These are phyloP conservation scores for Candida coquimbonensis DNA, from an alignment of 805 yeast genomes.

Conservation along the genomic window DNA sequence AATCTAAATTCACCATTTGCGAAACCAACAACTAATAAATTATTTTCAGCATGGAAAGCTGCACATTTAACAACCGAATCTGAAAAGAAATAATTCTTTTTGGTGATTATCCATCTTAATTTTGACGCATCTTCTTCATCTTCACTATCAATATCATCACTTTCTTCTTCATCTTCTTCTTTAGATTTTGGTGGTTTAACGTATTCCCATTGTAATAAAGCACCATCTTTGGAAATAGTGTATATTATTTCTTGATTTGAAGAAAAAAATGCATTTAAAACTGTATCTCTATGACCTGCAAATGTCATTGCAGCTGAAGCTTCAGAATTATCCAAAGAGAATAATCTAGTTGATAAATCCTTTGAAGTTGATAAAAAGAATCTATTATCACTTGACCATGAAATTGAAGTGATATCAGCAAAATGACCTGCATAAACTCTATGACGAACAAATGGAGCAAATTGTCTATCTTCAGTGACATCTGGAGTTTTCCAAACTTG, in stretches of 20 bases:
- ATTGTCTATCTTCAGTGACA: slow-evolving; percentile 75
- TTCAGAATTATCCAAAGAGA: slow-evolving; percentile 65
- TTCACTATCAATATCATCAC: slow-evolving; percentile 34
- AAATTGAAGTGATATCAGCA: slow-evolving; percentile 65
- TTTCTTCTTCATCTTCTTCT: slow-evolving; percentile 28
- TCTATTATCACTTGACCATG: slow-evolving; percentile 90
- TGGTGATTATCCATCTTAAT: slow-evolving; percentile 76
- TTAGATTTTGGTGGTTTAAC: slow-evolving; percentile 47
- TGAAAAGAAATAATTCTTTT: slow-evolving; percentile 68
- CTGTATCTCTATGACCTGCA: slow-evolving; percentile 90
- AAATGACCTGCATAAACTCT: slow-evolving; percentile 91
- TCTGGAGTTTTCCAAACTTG: slow-evolving; percentile 95
- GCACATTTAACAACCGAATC: slow-evolving; percentile 69
- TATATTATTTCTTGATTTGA: slow-evolving; percentile 84
- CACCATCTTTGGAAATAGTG: slow-evolving; percentile 92
- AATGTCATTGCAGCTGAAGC: slow-evolving; percentile 75
- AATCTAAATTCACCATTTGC: slow-evolving; percentile 84
- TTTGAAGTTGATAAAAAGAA: slow-evolving; percentile 81
- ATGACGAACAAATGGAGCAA: slow-evolving; percentile 92
- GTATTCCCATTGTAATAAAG: slow-evolving; percentile 88
- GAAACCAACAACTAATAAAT: slow-evolving; percentile 82
- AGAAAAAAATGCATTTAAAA: slow-evolving; percentile 80
- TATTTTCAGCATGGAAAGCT: slow-evolving; percentile 69
- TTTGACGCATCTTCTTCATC: slow-evolving; percentile 29
- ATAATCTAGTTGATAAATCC: slow-evolving; percentile 83